A percentile compares a stretch with the other conserved stretches of the same genome.
phyloP scores from a whole-genome alignment of 345 rosid genomes.

The Trapa incisa region DNA sequence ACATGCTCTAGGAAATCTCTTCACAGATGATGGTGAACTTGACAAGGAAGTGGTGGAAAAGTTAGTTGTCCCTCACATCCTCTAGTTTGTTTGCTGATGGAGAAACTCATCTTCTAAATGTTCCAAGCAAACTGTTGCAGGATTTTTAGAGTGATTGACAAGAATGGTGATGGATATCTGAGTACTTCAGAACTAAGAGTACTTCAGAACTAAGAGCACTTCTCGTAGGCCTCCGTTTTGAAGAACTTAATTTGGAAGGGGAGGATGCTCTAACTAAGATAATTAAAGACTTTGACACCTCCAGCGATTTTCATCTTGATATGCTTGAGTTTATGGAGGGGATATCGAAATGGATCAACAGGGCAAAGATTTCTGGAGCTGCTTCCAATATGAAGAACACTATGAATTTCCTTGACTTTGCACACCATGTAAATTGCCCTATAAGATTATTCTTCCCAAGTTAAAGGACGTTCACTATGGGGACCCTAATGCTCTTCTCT shows the following conservation, averaged over 20 bases:
- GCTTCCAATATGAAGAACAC: slow-evolving; percentile 30
- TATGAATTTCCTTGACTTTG: slow-evolving; percentile 29
- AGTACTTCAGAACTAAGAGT: slow-evolving; percentile 32
- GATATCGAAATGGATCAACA: slow-evolving; percentile 31
- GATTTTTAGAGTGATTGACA: slow-evolving; percentile 31
- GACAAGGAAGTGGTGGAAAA: slow-evolving; percentile 17
- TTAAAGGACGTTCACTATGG: too few species aligned
- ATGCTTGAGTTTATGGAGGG: slow-evolving; percentile 22
- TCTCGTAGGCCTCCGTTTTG: slow-evolving; percentile 31
- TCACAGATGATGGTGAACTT: slow-evolving; percentile 28
- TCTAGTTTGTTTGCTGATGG: background rate
- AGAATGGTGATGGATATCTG: slow-evolving; percentile 21
- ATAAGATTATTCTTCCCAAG: background rate
- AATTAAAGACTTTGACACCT: slow-evolving; percentile 33
- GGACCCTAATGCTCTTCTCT: slow-evolving; percentile 3
- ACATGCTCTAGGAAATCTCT: slow-evolving; percentile 26
- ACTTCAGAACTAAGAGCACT: slow-evolving; percentile 33
- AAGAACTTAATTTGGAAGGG: slow-evolving; percentile 24
- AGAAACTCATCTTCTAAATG: slow-evolving; percentile 4
- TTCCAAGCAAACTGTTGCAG: slow-evolving; percentile 10
- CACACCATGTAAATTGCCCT: slow-evolving; percentile 34
- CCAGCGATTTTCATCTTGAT: slow-evolving; percentile 15
- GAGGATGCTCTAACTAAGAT: slow-evolving; percentile 30
- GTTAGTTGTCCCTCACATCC: slow-evolving; percentile 11
- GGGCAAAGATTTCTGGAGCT: slow-evolving; percentile 30